Percentiles rank a stretch among this genome's conserved stretches.
These are phyloP conservation scores for Paxillus ammoniavirescens DNA, from an alignment of 768 basidiomycete genomes.

Conservation along the genomic window DNA sequence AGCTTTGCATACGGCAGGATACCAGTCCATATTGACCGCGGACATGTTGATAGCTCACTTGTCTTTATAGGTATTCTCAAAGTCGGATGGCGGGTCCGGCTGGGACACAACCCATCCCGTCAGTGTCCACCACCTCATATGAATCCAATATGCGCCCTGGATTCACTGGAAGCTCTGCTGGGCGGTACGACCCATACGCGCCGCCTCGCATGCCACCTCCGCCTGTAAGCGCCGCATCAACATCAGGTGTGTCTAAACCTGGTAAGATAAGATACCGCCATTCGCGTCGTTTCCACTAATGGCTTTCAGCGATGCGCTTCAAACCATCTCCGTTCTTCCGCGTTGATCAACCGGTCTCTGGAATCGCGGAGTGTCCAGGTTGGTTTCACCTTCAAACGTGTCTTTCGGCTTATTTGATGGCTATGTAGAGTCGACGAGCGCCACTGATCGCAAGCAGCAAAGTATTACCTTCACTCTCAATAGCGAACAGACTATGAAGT, in stretches of 20 bases:
- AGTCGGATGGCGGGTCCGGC: slow-evolving; percentile 23
- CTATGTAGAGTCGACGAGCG: slow-evolving; percentile 65
- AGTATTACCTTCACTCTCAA: slow-evolving; percentile 62
- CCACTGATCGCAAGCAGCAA: slow-evolving; percentile 74
- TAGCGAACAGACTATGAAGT: slow-evolving; percentile 59
- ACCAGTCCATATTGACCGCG: neutral
- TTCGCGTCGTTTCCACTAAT: slow-evolving; percentile 7
- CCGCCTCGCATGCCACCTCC: slow-evolving; percentile 48
- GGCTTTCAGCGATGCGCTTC: slow-evolving; percentile 61
- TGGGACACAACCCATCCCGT: slow-evolving; percentile 24
- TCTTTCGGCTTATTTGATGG: slow-evolving; percentile 4
- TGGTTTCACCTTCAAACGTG: slow-evolving; percentile 10
- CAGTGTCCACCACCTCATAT: slow-evolving; percentile 20
- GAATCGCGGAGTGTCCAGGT: slow-evolving; percentile 79
- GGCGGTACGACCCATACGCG: slow-evolving; percentile 67
- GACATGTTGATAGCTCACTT: slow-evolving; percentile 16
- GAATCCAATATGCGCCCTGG: slow-evolving; percentile 13
- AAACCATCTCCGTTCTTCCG: slow-evolving; percentile 78
- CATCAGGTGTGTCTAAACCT: slow-evolving; percentile 25
- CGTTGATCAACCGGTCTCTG: slow-evolving; percentile 63
- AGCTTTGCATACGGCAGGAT: slow-evolving; percentile 7
- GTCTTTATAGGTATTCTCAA: slow-evolving; percentile 25
- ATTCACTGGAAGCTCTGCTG: slow-evolving; percentile 29
- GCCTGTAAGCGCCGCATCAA: slow-evolving; percentile 37
- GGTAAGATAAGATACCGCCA: slow-evolving; percentile 20